These are phyloP conservation scores for Boletus rex-veris DNA, from an alignment of 768 basidiomycete species.

Conservation along the genomic window DNA sequence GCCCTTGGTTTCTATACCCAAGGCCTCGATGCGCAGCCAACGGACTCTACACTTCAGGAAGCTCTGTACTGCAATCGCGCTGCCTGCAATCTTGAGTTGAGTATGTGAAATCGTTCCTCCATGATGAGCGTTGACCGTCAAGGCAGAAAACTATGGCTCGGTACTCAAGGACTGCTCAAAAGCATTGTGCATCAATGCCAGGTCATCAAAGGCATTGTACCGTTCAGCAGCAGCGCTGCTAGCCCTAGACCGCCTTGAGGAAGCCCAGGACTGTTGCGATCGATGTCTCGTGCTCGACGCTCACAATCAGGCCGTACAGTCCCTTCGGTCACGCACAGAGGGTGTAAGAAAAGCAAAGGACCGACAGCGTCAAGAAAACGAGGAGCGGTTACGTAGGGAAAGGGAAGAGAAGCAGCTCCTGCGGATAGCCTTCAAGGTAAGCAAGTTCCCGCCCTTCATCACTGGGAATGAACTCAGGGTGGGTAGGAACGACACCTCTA, in stretches of 20 bases:
- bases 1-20: slow-evolving; percentile 89
- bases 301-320: slow-evolving; percentile 51
- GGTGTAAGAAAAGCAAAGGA: slow-evolving; percentile 50
- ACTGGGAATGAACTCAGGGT: slow-evolving; percentile 3
- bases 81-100: slow-evolving; percentile 86
- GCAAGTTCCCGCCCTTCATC: slow-evolving; percentile 17
- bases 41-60: slow-evolving; percentile 53
- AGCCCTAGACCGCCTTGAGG: slow-evolving; percentile 69
- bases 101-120: slow-evolving; percentile 41
- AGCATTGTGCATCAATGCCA: slow-evolving; percentile 58
- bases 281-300: slow-evolving; percentile 61
- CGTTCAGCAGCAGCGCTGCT: slow-evolving; percentile 78
- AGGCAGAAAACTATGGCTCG: slow-evolving; percentile 80
- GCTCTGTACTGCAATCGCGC: slow-evolving; percentile 86
- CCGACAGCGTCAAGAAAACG: slow-evolving; percentile 46
- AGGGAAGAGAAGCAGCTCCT: slow-evolving; percentile 53
- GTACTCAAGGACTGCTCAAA: slow-evolving; percentile 83
- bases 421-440: slow-evolving; percentile 61
- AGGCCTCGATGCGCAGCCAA: slow-evolving; percentile 81
- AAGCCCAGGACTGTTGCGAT: slow-evolving; percentile 79
- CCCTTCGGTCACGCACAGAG: slow-evolving; percentile 45
- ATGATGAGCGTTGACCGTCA: neutral
- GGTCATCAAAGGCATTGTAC: slow-evolving; percentile 80
- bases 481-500: slow-evolving; percentile 72
- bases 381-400: slow-evolving; percentile 47